These are phyloP conservation scores for Penicillium alfredii DNA, from an alignment of 495 filamentous ascomycete species.

Conservation along the genomic window DNA sequence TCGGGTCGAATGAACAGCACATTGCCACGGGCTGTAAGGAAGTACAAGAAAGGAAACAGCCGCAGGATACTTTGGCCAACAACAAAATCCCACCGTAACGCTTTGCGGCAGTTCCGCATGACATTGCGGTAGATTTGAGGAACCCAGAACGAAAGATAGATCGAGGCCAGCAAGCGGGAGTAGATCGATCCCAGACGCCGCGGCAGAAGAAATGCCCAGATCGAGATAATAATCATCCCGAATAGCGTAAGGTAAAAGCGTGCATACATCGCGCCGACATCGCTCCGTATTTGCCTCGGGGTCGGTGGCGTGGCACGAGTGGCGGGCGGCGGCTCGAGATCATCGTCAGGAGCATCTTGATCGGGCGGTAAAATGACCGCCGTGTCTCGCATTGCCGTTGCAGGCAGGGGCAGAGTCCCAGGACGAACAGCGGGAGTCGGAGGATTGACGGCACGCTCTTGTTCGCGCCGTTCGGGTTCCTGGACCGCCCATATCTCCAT, in stretches of 20 bases:
- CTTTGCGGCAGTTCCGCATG: constrained; percentile 83
- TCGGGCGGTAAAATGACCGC: constrained; percentile 76
- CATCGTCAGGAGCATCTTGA: constrained; percentile 57
- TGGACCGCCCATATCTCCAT: constrained; percentile 85
- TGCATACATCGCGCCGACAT: constrained; percentile 70
- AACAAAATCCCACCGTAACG: constrained; percentile 81
- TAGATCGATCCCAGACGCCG: constrained; percentile 61
- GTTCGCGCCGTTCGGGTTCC: constrained; percentile 68
- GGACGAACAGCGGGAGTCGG: constrained; percentile 23
- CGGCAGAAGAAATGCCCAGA: constrained; percentile 73
- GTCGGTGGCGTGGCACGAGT: constrained; percentile 26
- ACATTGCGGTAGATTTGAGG: constrained; percentile 90
- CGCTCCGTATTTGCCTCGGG: constrained; percentile 39
- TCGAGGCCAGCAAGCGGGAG: constrained; percentile 57
- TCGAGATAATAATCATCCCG: constrained; percentile 62
- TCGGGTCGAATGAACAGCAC: constrained; percentile 74
- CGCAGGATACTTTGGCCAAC: constrained; percentile 74
- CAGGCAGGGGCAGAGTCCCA: constrained; percentile 56
- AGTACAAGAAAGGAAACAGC: constrained; percentile 72
- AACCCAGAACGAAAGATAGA: constrained; percentile 84
- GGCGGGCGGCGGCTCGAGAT: constrained; percentile 23
- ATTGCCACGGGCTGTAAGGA: constrained; percentile 68
- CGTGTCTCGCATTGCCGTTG: constrained; percentile 45
- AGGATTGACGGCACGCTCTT: constrained; percentile 30
- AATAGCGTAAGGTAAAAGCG: constrained; percentile 72